These are phyloP conservation scores for Sporothrix phasma DNA, from an alignment of 2,329 filamentous ascomycete species.

Conservation along the genomic window DNA sequence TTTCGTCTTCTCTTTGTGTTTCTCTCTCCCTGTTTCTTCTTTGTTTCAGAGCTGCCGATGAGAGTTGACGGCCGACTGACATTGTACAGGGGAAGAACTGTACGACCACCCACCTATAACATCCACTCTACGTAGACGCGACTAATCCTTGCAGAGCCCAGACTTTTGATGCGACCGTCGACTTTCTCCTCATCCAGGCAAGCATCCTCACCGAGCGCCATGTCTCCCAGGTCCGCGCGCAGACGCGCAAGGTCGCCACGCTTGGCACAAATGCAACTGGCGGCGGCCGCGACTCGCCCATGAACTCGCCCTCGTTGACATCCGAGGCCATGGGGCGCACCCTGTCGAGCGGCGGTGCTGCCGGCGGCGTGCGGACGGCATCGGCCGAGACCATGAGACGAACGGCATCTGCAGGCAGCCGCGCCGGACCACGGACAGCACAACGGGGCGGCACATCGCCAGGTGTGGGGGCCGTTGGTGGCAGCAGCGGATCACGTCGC, in stretches of 20 bases:
- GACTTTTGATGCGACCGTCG: conserved; percentile 72
- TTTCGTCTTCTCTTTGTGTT: too few species aligned
- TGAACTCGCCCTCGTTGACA: conserved; percentile 44
- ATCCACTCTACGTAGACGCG: too few species aligned
- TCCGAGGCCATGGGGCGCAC: conserved; percentile 42
- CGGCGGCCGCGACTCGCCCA: conserved; percentile 37
- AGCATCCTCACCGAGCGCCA: conserved; percentile 90
- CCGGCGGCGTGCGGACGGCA: conserved; percentile 37
- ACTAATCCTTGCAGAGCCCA: conserved; percentile 41
- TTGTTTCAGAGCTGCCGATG: too few species aligned
- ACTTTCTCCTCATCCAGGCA: conserved; percentile 86
- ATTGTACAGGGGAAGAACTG: conserved; percentile 57
- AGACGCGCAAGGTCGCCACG: conserved; percentile 65
- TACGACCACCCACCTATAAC: conserved; percentile 26
- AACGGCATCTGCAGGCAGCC: neutral
- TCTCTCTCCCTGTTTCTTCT: too few species aligned
- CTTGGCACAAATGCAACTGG: conserved; percentile 33
- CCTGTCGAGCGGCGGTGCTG: conserved; percentile 34
- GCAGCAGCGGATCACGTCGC: conserved; percentile 20
- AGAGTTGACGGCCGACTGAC: neutral
- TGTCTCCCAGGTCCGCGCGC: conserved; percentile 77
- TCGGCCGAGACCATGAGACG: conserved; percentile 30
- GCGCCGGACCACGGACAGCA: neutral
- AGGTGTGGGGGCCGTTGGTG: neutral
- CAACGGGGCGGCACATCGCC: neutral